Evolutionary conservation across 164 flowering plant species (phyloP).

Genomic region (Platanus orientalis): DNA sequence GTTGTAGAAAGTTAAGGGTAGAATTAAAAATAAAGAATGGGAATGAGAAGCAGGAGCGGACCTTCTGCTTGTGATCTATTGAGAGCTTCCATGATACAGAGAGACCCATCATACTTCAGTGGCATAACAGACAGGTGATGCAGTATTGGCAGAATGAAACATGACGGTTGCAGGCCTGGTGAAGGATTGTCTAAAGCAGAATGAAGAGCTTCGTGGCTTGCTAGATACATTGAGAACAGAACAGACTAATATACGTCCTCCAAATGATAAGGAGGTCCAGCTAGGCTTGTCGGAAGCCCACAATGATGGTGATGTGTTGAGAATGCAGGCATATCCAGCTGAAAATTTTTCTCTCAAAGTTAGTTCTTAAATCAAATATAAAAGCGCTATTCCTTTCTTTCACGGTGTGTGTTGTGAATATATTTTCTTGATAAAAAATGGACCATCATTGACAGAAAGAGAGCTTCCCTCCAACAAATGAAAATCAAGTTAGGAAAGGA

Average conservation of each 20-base stretch:
- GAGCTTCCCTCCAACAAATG: too few relatives aligned
- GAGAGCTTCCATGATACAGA: conserved; percentile 80
- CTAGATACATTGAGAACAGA: conserved; percentile 67
- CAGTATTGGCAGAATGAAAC: too few relatives aligned
- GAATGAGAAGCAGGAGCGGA: conserved; percentile 17
- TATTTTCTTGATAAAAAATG: too few relatives aligned
- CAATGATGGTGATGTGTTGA: conserved; percentile 14
- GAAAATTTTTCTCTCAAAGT: conserved; percentile 70
- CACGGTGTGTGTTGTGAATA: background rate
- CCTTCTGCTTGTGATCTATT: conserved; percentile 63
- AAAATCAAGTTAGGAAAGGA: too few relatives aligned
- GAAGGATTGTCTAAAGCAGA: conserved; percentile 81
- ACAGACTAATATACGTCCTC: conserved; percentile 34
- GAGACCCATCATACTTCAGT: conserved; percentile 87
- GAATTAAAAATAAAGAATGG: background rate
- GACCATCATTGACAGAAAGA: too few relatives aligned
- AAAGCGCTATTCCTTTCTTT: background rate
- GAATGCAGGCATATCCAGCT: conserved; percentile 24
- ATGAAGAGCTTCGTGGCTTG: conserved; percentile 69
- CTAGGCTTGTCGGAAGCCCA: conserved; percentile 13
- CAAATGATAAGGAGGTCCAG: conserved; percentile 8
- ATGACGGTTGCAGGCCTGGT: conserved; percentile 44
- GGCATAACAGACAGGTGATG: conserved; percentile 68
- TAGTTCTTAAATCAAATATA: conserved; percentile 5
- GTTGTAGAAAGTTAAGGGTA: background rate